Percentiles rank a stretch among this genome's conserved stretches.
phyloP scores from a whole-genome alignment of 768 basidiomycete species.

The Tylopilus sp. region DNA sequence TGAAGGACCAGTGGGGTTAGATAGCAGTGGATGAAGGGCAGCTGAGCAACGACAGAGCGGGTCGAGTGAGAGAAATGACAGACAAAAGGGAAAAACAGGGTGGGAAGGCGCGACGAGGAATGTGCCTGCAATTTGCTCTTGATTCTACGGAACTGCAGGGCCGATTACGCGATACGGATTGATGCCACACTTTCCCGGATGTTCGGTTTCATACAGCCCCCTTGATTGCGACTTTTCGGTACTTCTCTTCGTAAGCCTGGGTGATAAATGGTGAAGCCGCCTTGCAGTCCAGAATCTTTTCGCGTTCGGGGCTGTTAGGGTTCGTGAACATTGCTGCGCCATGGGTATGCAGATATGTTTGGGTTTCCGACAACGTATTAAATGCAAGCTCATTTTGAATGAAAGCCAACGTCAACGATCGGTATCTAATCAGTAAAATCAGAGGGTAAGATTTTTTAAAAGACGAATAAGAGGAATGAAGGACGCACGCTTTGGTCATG shows the following conservation, averaged over 20 bases:
- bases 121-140: conserved; percentile 11
- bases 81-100: conserved; percentile 10
- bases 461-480: not conserved
- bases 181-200: conserved; percentile 3
- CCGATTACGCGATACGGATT: conserved; percentile 1
- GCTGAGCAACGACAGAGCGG: conserved; percentile 10
- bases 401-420: conserved; percentile 70
- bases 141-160: conserved; percentile 12
- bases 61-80: conserved; percentile 12
- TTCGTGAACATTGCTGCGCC: conserved; percentile 64
- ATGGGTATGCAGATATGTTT: conserved; percentile 70
- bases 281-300: conserved; percentile 74
- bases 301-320: conserved; percentile 54
- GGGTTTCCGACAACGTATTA: conserved; percentile 58
- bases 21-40: conserved; percentile 5
- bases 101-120: conserved; percentile 8
- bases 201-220: conserved; percentile 69
- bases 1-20: conserved; percentile 7
- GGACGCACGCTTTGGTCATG: conserved; percentile 84
- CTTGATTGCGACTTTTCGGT: conserved; percentile 84
- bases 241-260: conserved; percentile 73
- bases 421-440: conserved; percentile 59
- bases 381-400: conserved; percentile 83
- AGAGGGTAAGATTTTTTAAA: conserved; percentile 4
- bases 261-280: conserved; percentile 52